Conservation (phyloP, 139 green algal species). For the Chlorella sp. region DNA sequence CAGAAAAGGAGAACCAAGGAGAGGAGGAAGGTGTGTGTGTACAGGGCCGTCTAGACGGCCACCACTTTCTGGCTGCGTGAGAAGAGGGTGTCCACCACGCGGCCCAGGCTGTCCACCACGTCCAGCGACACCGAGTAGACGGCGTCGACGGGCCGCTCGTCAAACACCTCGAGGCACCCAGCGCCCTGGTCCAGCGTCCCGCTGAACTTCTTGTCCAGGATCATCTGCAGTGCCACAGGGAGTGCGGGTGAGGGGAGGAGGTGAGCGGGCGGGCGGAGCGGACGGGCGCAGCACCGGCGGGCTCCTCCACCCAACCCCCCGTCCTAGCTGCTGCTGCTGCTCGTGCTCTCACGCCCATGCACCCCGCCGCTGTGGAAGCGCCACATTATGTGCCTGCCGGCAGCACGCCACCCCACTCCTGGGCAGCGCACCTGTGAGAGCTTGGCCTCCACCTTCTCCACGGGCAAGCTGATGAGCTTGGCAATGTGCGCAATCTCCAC, state of each 20-base stretch:
- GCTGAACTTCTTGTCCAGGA: conserved; percentile 94
- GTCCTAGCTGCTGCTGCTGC: too few relatives aligned
- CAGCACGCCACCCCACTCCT: too few relatives aligned
- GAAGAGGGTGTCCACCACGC: conserved; percentile 86
- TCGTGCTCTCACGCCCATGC: too few relatives aligned
- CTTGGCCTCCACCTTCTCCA: conserved; percentile 80
- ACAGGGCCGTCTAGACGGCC: too few relatives aligned
- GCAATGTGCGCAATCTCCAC: conserved; percentile 94
- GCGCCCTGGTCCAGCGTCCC: conserved; percentile 89
- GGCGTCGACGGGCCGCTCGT: conserved; percentile 45
- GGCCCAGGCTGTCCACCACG: conserved; percentile 74
- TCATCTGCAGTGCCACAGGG: conserved; percentile 97
- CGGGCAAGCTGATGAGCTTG: conserved; percentile 79
- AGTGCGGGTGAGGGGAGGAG: too few relatives aligned
- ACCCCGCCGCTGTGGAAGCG: too few relatives aligned
- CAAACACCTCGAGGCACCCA: conserved; percentile 89
- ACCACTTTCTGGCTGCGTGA: conserved; percentile 65
- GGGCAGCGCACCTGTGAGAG: conserved; percentile 85
- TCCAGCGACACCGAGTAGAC: conserved; percentile 78
- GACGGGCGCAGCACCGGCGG: too few relatives aligned
- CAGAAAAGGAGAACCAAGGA: too few relatives aligned
- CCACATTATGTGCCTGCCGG: too few relatives aligned
- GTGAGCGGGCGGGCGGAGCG: too few relatives aligned
- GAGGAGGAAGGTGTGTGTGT: too few relatives aligned
- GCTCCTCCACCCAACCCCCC: too few relatives aligned